A percentile compares a stretch with the other conserved stretches of the same genome.
Conservation (phyloP, 768 basidiomycete genomes). For the Boletus fagicola region DNA sequence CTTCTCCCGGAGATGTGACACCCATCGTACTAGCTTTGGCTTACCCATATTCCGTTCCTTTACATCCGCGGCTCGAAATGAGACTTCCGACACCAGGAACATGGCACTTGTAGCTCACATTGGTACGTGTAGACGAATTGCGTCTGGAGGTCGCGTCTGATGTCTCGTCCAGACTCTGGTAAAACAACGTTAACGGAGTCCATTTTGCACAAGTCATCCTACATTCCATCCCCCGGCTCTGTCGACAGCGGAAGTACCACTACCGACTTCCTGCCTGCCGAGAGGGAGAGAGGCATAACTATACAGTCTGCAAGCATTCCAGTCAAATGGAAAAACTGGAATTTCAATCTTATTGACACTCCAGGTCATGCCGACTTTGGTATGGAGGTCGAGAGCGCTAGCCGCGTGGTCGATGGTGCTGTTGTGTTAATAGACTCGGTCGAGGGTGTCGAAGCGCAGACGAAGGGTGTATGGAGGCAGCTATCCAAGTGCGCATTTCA, state of each 20-base stretch:
- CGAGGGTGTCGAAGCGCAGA: slow-evolving; percentile 89
- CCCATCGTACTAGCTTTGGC: background rate
- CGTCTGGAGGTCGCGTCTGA: slow-evolving; percentile 1
- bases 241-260: slow-evolving; percentile 90
- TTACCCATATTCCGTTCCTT: slow-evolving; percentile 16
- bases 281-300: slow-evolving; percentile 88
- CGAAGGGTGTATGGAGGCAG: slow-evolving; percentile 85
- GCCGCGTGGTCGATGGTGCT: slow-evolving; percentile 85
- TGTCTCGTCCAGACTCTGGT: slow-evolving; percentile 63
- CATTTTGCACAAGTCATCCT: slow-evolving; percentile 72
- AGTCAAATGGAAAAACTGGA: slow-evolving; percentile 81
- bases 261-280: slow-evolving; percentile 86
- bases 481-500: slow-evolving; percentile 66
- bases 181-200: slow-evolving; percentile 91
- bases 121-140: slow-evolving; percentile 43
- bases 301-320: slow-evolving; percentile 92
- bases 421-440: slow-evolving; percentile 88
- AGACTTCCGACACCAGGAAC: slow-evolving; percentile 55
- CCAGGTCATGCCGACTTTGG: slow-evolving; percentile 94
- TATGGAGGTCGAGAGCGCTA: slow-evolving; percentile 96
- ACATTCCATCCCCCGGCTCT: slow-evolving; percentile 70
- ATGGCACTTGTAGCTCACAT: slow-evolving; percentile 90
- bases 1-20: slow-evolving; percentile 12
- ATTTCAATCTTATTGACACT: slow-evolving; percentile 85
- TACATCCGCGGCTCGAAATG: slow-evolving; percentile 27